A percentile compares a stretch with the other conserved stretches of the same genome.
These are phyloP conservation scores for Tubosaeta brunneosetosa DNA, from an alignment of 768 basidiomycete species.

Conservation along the genomic window DNA sequence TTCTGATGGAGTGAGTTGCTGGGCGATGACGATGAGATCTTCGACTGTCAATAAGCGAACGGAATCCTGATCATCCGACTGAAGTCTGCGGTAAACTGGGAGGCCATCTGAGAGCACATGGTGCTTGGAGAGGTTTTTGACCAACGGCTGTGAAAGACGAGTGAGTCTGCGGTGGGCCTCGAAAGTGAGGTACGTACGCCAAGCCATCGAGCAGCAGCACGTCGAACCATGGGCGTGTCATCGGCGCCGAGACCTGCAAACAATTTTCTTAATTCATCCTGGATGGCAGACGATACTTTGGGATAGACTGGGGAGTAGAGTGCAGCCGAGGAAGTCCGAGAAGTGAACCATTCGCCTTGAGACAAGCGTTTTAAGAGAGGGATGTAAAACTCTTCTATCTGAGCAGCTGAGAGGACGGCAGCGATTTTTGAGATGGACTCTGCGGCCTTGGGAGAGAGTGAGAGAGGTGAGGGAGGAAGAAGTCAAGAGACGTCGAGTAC, in stretches of 20 bases:
- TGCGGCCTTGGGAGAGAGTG: constrained; percentile 61
- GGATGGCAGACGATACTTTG: constrained; percentile 63
- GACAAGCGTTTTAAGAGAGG: constrained; percentile 87
- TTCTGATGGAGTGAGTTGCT: constrained; percentile 80
- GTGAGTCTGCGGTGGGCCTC: constrained; percentile 7
- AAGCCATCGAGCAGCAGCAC: constrained; percentile 94
- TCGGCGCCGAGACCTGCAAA: constrained; percentile 81
- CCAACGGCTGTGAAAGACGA: constrained; percentile 53
- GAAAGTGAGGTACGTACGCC: constrained; percentile 59
- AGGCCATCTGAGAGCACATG: constrained; percentile 85
- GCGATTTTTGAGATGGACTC: constrained; percentile 94
- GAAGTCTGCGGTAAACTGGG: constrained; percentile 88
- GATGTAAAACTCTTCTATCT: constrained; percentile 87
- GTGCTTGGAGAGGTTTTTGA: constrained; percentile 72
- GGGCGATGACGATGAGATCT: constrained; percentile 88
- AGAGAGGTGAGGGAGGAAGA: neutral
- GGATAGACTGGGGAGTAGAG: constrained; percentile 88
- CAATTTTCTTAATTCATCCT: constrained; percentile 85
- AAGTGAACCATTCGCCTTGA: constrained; percentile 98
- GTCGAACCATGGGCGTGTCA: constrained; percentile 97
- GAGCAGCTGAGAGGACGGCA: constrained; percentile 64
- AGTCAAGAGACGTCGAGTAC: constrained; percentile 38
- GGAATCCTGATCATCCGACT: constrained; percentile 96
- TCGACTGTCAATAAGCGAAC: constrained; percentile 94
- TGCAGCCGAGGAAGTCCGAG: constrained; percentile 91